Percentiles rank a stretch among this genome's conserved stretches.
phyloP scores from a whole-genome alignment of 139 green algal genomes.

The Picochlorum sp. region DNA sequence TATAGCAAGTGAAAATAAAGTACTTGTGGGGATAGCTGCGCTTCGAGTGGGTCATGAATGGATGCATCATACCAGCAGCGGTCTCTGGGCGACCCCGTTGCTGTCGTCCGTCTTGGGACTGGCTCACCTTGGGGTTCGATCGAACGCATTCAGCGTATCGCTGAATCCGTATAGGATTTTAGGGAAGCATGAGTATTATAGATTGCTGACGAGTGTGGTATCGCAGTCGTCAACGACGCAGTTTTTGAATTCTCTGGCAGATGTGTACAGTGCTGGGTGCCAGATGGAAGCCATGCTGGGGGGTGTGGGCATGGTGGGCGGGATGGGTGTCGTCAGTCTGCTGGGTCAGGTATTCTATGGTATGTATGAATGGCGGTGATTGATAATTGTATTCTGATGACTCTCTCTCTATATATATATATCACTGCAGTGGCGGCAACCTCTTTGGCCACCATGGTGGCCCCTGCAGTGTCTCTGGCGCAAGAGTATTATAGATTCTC shows the following conservation, averaged over 20 bases:
- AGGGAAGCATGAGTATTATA: slow-evolving; percentile 13
- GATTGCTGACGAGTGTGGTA: slow-evolving; percentile 11
- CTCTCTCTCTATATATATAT: background rate
- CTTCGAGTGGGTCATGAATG: background rate
- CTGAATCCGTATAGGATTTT: slow-evolving; percentile 17
- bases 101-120: background rate
- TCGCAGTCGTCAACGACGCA: slow-evolving; percentile 10
- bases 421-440: slow-evolving; percentile 1
- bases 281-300: slow-evolving; percentile 10
- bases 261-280: background rate
- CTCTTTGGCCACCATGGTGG: background rate
- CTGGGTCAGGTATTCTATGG: too few relatives aligned
- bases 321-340: too few relatives aligned
- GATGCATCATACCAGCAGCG: too few relatives aligned
- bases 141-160: background rate
- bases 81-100: background rate
- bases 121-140: background rate
- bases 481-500: slow-evolving; percentile 13
- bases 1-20: background rate
- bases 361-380: too few relatives aligned
- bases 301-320: too few relatives aligned
- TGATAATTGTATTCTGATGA: background rate
- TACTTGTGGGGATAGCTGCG: background rate
- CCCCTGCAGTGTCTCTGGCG: slow-evolving; percentile 13
- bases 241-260: slow-evolving; percentile 6